phyloP scores from a whole-genome alignment of 2,329 filamentous ascomycete genomes.

The Colletotrichum karsti region DNA sequence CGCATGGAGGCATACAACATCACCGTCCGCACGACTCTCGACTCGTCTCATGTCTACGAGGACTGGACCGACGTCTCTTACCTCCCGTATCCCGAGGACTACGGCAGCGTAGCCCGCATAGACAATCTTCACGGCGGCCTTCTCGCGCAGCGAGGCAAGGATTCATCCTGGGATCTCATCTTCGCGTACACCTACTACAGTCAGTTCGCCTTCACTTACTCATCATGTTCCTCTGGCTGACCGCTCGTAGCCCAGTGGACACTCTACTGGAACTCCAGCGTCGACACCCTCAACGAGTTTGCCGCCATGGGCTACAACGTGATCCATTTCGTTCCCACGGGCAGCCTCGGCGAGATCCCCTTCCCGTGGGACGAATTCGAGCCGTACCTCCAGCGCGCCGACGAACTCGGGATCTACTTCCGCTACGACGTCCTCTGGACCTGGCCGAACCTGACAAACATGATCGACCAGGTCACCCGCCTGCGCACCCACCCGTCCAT shows the following conservation, averaged over 20 bases:
- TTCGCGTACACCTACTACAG: conserved; percentile 48
- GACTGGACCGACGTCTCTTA: conserved; percentile 40
- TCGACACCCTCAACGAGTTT: conserved; percentile 42
- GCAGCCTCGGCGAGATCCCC: conserved; percentile 20
- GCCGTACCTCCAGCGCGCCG: conserved; percentile 38
- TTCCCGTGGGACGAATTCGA: conserved; percentile 25
- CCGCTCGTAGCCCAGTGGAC: conserved; percentile 45
- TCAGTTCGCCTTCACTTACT: conserved; percentile 47
- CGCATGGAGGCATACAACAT: conserved; percentile 47
- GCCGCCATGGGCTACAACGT: conserved; percentile 50
- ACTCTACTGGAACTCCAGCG: conserved; percentile 47
- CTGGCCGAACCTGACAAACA: conserved; percentile 12
- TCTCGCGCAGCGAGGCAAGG: conserved; percentile 15
- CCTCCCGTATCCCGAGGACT: conserved; percentile 49
- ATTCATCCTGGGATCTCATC: conserved; percentile 47
- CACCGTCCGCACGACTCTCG: conserved; percentile 39
- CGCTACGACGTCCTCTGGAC: conserved; percentile 27
- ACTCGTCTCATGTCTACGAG: conserved; percentile 29
- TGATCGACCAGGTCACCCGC: conserved; percentile 21
- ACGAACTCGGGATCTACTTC: conserved; percentile 43
- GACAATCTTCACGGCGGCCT: conserved; percentile 55
- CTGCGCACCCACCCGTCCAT: conserved; percentile 19
- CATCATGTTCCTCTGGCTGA: conserved; percentile 28
- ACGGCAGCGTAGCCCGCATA: conserved; percentile 53
- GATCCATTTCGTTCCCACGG: conserved; percentile 37